These are phyloP conservation scores for Aspergillus sergii DNA, from an alignment of 2,329 filamentous ascomycete genomes.

Conservation along the genomic window DNA sequence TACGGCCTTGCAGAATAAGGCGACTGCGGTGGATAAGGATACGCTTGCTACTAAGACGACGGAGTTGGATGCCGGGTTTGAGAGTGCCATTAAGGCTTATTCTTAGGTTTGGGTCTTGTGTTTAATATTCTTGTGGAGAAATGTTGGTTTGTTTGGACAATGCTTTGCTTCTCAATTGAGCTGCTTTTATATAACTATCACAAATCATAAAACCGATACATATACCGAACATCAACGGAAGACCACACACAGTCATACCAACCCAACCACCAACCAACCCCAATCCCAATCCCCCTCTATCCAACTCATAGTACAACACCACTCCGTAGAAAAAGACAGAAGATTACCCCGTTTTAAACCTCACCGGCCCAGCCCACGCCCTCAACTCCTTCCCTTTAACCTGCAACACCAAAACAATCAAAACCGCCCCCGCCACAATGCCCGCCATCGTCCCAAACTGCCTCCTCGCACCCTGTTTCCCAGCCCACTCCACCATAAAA, in stretches of 20 bases:
- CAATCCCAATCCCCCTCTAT: not conserved
- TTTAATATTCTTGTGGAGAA: not conserved
- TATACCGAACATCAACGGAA: too few species aligned
- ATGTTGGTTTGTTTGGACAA: not conserved
- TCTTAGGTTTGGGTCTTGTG: not conserved
- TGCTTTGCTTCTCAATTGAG: not conserved
- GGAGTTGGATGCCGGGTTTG: not conserved
- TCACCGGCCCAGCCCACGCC: slow-evolving; percentile 37
- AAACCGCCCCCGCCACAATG: slow-evolving; percentile 41
- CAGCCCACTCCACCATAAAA: slow-evolving; percentile 56
- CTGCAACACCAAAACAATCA: slow-evolving; percentile 40
- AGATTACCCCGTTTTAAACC: slow-evolving; percentile 32
- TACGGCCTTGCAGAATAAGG: not conserved
- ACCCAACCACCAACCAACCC: too few species aligned
- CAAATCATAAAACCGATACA: too few species aligned
- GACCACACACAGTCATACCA: too few species aligned
- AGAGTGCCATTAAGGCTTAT: not conserved
- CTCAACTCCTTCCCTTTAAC: slow-evolving; percentile 43
- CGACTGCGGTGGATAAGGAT: not conserved
- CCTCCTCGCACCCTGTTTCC: slow-evolving; percentile 44
- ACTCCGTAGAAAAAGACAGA: too few species aligned
- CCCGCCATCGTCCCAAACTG: slow-evolving; percentile 54
- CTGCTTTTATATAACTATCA: not conserved
- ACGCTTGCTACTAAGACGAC: not conserved
- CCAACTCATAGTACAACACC: not conserved